phyloP scores from a whole-genome alignment of 768 basidiomycete genomes.

The Pulveroboletus sp. region DNA sequence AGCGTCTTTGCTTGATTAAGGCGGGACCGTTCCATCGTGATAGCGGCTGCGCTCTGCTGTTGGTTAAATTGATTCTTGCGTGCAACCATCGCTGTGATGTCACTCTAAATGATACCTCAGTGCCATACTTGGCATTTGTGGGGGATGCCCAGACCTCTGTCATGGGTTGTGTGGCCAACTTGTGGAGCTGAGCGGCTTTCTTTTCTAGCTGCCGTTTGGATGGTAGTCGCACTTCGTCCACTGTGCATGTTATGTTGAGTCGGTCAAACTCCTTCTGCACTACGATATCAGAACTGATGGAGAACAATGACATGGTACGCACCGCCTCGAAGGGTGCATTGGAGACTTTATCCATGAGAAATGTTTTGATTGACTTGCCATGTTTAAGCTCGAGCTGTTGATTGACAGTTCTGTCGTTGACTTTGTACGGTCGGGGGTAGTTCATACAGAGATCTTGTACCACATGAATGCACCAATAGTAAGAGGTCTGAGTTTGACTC shows the following conservation, averaged over 20 bases:
- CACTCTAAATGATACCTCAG: conserved; percentile 49
- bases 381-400: conserved; percentile 72
- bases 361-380: conserved; percentile 58
- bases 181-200: conserved; percentile 60
- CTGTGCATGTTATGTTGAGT: conserved; percentile 39
- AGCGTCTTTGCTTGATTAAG: conserved; percentile 70
- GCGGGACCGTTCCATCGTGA: conserved; percentile 58
- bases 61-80: conserved; percentile 51
- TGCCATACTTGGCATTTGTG: conserved; percentile 1
- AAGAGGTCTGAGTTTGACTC: conserved; percentile 29
- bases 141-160: conserved; percentile 63
- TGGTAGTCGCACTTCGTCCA: conserved; percentile 62
- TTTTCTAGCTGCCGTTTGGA: conserved; percentile 60
- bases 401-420: conserved; percentile 63
- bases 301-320: conserved; percentile 22
- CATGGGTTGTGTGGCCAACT: conserved; percentile 54
- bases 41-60: conserved; percentile 30
- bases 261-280: conserved; percentile 71
- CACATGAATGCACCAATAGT: conserved; percentile 2
- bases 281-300: conserved; percentile 8
- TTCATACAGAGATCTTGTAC: conserved; percentile 49
- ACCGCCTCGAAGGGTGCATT: conserved; percentile 67
- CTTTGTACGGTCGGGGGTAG: conserved; percentile 61
- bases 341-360: conserved; percentile 83
- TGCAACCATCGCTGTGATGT: conserved; percentile 74